Evolutionary conservation across 2,329 filamentous ascomycete species (phyloP).

Genomic region (Cryphonectria parasitica): DNA sequence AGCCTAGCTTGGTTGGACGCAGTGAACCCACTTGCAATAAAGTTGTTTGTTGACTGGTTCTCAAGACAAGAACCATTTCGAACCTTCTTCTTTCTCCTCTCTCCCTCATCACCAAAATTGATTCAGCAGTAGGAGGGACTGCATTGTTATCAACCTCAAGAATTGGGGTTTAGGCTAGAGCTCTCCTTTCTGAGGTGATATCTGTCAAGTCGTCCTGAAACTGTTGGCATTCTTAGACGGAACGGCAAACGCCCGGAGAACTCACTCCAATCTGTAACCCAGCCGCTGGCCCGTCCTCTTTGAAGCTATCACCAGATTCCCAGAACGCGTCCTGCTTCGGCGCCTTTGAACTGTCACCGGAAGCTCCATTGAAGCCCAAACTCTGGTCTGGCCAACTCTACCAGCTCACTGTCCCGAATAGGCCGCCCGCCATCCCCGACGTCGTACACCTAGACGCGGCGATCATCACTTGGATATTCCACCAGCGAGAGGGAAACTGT

Average conservation of each 20-base stretch:
- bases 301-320: constrained; percentile 1
- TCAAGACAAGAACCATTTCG: background rate
- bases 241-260: background rate
- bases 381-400: background rate
- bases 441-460: background rate
- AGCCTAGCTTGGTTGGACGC: constrained; percentile 7
- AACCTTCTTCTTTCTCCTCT: constrained; percentile 10
- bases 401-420: background rate
- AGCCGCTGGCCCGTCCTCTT: background rate
- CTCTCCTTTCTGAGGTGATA: constrained; percentile 2
- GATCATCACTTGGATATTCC: background rate
- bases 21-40: constrained; percentile 11
- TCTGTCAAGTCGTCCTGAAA: background rate
- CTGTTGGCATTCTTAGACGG: background rate
- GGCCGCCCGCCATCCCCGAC: background rate
- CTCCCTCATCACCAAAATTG: background rate
- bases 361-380: background rate
- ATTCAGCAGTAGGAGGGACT: constrained; percentile 9
- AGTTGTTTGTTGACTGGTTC: constrained; percentile 21
- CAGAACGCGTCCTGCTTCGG: background rate
- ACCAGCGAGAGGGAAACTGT: background rate
- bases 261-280: background rate
- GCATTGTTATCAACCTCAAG: background rate
- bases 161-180: constrained; percentile 4
- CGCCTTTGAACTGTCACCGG: background rate